phyloP scores from a whole-genome alignment of 1,284 basidiomycete genomes.

The Trametes polyzona region DNA sequence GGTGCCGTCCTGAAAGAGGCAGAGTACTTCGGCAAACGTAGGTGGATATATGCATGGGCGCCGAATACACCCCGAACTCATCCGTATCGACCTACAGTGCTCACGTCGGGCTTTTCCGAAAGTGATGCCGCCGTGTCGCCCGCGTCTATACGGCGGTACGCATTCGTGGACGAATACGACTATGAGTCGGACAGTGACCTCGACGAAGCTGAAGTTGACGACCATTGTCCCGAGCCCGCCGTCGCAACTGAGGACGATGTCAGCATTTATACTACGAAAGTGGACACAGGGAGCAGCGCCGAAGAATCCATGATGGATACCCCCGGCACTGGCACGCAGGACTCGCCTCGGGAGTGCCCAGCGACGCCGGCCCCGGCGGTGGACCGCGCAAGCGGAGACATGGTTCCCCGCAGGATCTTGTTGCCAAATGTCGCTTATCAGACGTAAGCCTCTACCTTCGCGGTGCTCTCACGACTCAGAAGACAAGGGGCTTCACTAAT shows the following conservation, averaged over 20 bases:
- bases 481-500: no score
- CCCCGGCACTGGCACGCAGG: no score
- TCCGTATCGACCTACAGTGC: neutral
- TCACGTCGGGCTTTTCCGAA: neutral
- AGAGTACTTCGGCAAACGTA: constrained; percentile 21
- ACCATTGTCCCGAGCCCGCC: no score
- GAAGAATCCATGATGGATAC: no score
- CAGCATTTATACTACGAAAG: no score
- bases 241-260: no score
- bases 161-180: neutral
- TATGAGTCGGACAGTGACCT: neutral
- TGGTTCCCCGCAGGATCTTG: constrained; percentile 21
- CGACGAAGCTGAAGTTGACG: neutral
- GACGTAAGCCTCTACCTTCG: constrained; percentile 28
- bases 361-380: no score
- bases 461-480: neutral
- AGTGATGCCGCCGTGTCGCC: neutral
- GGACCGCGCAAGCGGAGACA: no score
- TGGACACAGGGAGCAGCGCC: no score
- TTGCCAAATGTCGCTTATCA: constrained; percentile 26
- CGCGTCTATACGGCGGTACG: neutral
- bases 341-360: no score
- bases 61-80: neutral
- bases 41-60: neutral
- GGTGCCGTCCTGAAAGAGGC: constrained; percentile 18